phyloP scores from a whole-genome alignment of 2,329 filamentous ascomycete species.

The Ascocoryne sarcoides region DNA sequence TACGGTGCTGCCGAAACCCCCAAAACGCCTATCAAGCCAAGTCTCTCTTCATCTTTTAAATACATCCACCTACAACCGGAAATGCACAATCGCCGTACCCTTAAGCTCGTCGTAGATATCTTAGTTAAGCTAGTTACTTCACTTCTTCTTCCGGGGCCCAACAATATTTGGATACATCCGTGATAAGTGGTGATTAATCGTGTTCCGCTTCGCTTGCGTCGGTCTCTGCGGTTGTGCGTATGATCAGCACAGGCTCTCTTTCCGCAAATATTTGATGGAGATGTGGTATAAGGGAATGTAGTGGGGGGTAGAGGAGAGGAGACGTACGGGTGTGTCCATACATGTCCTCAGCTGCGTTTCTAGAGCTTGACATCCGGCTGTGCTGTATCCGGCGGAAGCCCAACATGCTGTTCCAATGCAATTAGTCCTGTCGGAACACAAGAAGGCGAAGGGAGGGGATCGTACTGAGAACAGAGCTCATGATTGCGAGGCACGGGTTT shows the following conservation, averaged over 20 bases:
- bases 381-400: constrained; percentile 68
- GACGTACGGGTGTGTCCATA: constrained; percentile 72
- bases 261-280: too few relatives aligned
- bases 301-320: background rate
- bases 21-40: too few relatives aligned
- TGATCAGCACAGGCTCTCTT: background rate
- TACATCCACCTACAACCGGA: too few relatives aligned
- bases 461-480: constrained; percentile 59
- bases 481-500: constrained; percentile 57
- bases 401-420: constrained; percentile 56
- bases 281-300: too few relatives aligned
- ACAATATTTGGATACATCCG: constrained; percentile 68
- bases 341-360: constrained; percentile 54
- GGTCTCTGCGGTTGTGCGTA: constrained; percentile 38
- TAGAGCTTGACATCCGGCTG: constrained; percentile 47
- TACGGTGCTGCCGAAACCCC: too few relatives aligned
- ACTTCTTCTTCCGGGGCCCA: constrained; percentile 59
- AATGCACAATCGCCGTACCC: too few relatives aligned
- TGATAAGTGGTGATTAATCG: constrained; percentile 85
- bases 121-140: too few relatives aligned
- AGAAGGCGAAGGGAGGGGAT: background rate
- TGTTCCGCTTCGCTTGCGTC: constrained; percentile 54
- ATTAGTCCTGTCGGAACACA: background rate
- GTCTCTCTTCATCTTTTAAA: too few relatives aligned
- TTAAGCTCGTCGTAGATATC: too few relatives aligned